A percentile compares a stretch with the other conserved stretches of the same genome.
Conservation (phyloP, 1,284 basidiomycete genomes). For the Puccinia coronata region DNA sequence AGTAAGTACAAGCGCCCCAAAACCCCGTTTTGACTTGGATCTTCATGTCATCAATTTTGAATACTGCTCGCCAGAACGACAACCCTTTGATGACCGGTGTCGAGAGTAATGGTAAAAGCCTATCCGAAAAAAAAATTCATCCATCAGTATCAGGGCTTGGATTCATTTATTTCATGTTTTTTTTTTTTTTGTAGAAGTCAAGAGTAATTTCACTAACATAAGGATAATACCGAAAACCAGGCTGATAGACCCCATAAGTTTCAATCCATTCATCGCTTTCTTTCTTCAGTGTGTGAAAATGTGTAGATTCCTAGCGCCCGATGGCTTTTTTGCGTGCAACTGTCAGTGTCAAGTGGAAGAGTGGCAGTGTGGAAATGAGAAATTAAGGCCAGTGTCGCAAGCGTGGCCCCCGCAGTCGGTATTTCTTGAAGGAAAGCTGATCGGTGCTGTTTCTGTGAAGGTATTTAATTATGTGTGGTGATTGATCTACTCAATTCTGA, state of each 20-base stretch:
- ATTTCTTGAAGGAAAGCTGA: neutral
- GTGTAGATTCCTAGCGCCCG: neutral
- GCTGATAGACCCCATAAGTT: constrained; percentile 35
- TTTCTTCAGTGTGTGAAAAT: neutral
- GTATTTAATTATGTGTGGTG: neutral
- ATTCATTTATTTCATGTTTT: neutral
- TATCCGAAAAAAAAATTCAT: neutral
- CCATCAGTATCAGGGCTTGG: neutral
- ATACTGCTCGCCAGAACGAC: constrained; percentile 38
- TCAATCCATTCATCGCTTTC: constrained; percentile 25
- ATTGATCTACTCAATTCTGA: neutral
- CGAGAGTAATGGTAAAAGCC: constrained; percentile 40
- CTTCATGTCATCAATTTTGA: constrained; percentile 31
- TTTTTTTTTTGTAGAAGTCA: neutral
- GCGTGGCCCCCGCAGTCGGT: neutral
- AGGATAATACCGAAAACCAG: constrained; percentile 14
- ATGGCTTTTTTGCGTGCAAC: neutral
- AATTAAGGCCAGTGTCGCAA: neutral
- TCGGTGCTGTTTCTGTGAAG: neutral
- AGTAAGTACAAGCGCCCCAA: constrained; percentile 45
- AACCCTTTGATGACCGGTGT: constrained; percentile 35
- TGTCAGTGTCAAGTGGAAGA: neutral
- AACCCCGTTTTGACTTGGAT: constrained; percentile 34
- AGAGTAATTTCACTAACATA: neutral
- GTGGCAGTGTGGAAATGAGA: no score